These are phyloP conservation scores for Rubroboletus satanas DNA, from an alignment of 768 basidiomycete genomes.

Conservation along the genomic window DNA sequence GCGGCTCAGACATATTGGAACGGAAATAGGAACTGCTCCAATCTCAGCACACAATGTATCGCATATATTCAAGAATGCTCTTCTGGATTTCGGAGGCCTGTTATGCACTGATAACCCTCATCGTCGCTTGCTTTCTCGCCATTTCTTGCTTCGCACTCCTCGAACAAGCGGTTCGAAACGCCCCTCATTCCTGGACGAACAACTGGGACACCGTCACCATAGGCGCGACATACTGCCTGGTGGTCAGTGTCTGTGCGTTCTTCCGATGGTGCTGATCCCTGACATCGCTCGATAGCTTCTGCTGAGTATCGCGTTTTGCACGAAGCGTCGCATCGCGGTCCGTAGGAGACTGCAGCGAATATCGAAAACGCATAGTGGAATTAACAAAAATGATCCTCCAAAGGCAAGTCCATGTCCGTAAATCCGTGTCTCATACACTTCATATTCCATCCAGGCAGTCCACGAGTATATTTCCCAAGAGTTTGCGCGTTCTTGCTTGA, in stretches of 20 bases:
- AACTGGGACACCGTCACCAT: conserved; percentile 71
- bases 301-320: conserved; percentile 56
- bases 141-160: conserved; percentile 64
- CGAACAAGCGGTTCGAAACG: conserved; percentile 68
- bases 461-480: conserved; percentile 69
- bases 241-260: conserved; percentile 46
- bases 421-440: background rate
- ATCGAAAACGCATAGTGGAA: conserved; percentile 53
- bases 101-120: conserved; percentile 50
- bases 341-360: conserved; percentile 61
- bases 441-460: conserved; percentile 44
- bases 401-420: conserved; percentile 38
- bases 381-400: conserved; percentile 56
- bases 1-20: conserved; percentile 34
- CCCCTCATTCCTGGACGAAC: conserved; percentile 51
- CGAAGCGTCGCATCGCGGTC: conserved; percentile 67
- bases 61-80: conserved; percentile 37
- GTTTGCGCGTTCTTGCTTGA: conserved; percentile 68
- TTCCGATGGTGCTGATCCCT: background rate
- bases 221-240: conserved; percentile 62
- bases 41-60: conserved; percentile 13
- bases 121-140: conserved; percentile 50
- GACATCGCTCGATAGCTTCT: conserved; percentile 41
- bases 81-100: conserved; percentile 51
- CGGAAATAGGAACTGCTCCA: background rate